A percentile compares a stretch with the other conserved stretches of the same genome.
Conservation (phyloP, 371 early-diverging fungal species). For the Batrachochytrium dendrobatidis region DNA sequence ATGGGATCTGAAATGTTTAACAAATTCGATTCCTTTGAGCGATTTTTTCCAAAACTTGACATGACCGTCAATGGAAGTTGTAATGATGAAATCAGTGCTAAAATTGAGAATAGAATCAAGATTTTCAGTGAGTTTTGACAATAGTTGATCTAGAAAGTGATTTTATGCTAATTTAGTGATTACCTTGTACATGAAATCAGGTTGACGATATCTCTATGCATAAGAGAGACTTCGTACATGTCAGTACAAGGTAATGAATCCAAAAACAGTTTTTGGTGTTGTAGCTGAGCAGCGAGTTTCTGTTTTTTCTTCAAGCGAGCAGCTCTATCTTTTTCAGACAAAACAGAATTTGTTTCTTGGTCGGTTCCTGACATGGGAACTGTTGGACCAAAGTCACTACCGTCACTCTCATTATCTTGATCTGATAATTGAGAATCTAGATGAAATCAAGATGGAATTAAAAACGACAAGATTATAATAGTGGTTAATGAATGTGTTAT, state of each 20-base stretch:
- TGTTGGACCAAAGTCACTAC: conserved; percentile 50
- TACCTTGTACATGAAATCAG: conserved; percentile 58
- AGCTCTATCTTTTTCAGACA: no score
- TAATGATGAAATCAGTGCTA: conserved; percentile 85
- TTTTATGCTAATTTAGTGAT: neutral
- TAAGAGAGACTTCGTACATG: conserved; percentile 87
- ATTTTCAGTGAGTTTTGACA: neutral
- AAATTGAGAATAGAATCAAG: neutral
- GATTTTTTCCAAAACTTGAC: conserved; percentile 98
- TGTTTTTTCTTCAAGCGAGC: no score
- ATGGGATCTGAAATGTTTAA: conserved; percentile 91
- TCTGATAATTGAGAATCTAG: no score
- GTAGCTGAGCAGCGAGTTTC: conserved; percentile 24
- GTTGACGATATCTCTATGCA: conserved; percentile 88
- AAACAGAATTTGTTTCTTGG: conserved; percentile 1
- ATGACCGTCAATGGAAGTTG: conserved; percentile 90
- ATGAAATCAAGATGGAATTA: no score
- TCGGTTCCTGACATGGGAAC: conserved; percentile 12
- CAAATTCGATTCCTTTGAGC: conserved; percentile 89
- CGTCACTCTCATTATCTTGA: conserved; percentile 16
- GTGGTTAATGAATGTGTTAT: no score
- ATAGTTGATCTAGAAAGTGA: neutral
- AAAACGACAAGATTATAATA: no score
- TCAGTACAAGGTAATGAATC: conserved; percentile 70
- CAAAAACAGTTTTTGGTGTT: conserved; percentile 71